Conservation (phyloP, 495 filamentous ascomycete genomes). For the Zalerion maritima region DNA sequence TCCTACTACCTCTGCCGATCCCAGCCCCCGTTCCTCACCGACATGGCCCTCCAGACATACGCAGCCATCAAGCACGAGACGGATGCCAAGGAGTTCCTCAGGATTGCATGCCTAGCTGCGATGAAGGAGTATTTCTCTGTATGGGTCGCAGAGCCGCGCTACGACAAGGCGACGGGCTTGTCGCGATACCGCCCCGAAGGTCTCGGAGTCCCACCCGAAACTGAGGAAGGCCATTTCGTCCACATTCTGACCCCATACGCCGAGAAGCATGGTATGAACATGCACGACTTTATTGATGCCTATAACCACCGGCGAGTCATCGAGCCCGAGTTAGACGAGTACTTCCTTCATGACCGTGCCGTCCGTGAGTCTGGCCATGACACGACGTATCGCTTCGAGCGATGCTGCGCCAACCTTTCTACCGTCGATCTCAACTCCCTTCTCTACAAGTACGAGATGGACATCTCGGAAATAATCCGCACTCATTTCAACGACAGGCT, state of each 20-base stretch:
- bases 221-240: constrained; percentile 73
- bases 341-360: constrained; percentile 88
- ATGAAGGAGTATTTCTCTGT: constrained; percentile 95
- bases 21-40: constrained; percentile 92
- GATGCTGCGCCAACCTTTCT: constrained; percentile 72
- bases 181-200: constrained; percentile 83
- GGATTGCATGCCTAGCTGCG: constrained; percentile 64
- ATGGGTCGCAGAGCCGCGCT: constrained; percentile 69
- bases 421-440: constrained; percentile 90
- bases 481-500: constrained; percentile 67
- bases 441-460: constrained; percentile 89
- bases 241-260: constrained; percentile 80
- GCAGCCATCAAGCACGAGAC: constrained; percentile 74
- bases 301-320: constrained; percentile 67
- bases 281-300: constrained; percentile 67
- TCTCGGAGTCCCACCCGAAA: constrained; percentile 86
- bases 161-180: constrained; percentile 68
- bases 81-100: constrained; percentile 62
- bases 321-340: constrained; percentile 84
- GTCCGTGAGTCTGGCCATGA: constrained; percentile 97
- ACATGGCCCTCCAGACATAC: constrained; percentile 86
- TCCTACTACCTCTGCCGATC: constrained; percentile 89
- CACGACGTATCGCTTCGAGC: constrained; percentile 83
- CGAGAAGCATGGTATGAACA: constrained; percentile 64
- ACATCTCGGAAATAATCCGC: constrained; percentile 74